These are phyloP conservation scores for Epichloe hybrida DNA, from an alignment of 2,329 filamentous ascomycete species.

Conservation along the genomic window DNA sequence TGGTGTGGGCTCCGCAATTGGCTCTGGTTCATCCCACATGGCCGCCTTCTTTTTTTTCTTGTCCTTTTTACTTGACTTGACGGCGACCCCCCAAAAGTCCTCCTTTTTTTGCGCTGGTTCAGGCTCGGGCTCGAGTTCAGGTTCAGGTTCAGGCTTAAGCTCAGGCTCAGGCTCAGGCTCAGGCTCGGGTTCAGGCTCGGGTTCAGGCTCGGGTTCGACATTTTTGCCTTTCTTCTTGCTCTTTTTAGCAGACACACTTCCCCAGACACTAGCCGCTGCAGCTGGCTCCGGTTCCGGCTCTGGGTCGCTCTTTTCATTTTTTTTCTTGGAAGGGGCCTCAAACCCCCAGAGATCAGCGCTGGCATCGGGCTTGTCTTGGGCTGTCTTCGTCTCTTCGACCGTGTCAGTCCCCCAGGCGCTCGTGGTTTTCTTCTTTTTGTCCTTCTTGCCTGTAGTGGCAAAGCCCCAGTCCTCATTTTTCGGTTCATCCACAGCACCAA, in stretches of 20 bases:
- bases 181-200: constrained; percentile 7
- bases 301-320: constrained; percentile 22
- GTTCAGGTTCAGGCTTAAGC: constrained; percentile 7
- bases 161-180: constrained; percentile 2
- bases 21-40: no score
- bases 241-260: constrained; percentile 19
- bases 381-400: constrained; percentile 20
- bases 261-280: constrained; percentile 3
- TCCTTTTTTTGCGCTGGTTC: constrained; percentile 17
- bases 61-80: constrained; percentile 19
- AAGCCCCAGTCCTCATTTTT: constrained; percentile 20
- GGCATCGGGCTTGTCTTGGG: constrained; percentile 12
- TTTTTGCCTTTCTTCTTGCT: constrained; percentile 30
- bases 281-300: constrained; percentile 17
- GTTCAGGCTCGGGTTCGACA: constrained; percentile 6
- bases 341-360: constrained; percentile 21
- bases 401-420: constrained; percentile 23
- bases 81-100: constrained; percentile 17
- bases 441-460: constrained; percentile 24
- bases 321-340: constrained; percentile 24
- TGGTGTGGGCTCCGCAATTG: no score
- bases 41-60: constrained; percentile 12
- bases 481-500: constrained; percentile 31
- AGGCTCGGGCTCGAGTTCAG: constrained; percentile 9
- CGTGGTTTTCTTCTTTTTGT: constrained; percentile 26